A percentile compares a stretch with the other conserved stretches of the same genome.
These are phyloP conservation scores for Scorias spongiosa DNA, from an alignment of 2,329 filamentous ascomycete genomes.

Conservation along the genomic window DNA sequence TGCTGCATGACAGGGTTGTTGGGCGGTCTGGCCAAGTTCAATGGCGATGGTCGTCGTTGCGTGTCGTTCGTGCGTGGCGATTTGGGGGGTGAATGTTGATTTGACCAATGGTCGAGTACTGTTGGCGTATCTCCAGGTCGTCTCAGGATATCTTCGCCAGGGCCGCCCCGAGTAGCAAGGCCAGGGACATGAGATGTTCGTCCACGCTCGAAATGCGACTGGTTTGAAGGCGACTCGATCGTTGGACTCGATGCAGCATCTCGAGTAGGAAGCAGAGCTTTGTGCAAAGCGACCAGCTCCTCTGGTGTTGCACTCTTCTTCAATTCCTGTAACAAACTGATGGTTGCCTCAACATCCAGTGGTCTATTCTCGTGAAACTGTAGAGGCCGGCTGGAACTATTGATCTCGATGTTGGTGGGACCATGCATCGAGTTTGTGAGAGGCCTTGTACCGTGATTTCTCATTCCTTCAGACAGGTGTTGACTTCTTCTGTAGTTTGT, in stretches of 20 bases:
- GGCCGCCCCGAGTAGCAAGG: slow-evolving; percentile 11
- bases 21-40: background rate
- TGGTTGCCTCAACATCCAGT: slow-evolving; percentile 30
- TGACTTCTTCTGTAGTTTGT: background rate
- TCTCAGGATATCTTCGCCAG: slow-evolving; percentile 17
- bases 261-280: slow-evolving; percentile 20
- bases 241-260: slow-evolving; percentile 8
- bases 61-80: background rate
- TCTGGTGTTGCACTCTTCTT: slow-evolving; percentile 33
- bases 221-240: background rate
- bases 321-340: slow-evolving; percentile 31
- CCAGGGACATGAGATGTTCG: slow-evolving; percentile 7
- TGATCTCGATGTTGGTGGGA: background rate
- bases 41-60: background rate
- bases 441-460: background rate
- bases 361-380: slow-evolving; percentile 8
- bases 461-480: background rate
- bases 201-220: background rate
- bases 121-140: slow-evolving; percentile 7
- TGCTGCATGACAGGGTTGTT: background rate
- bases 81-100: background rate
- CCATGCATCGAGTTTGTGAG: background rate
- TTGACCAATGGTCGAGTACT: background rate
- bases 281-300: slow-evolving; percentile 29
- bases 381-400: background rate